Evolutionary conservation across 345 rosid genomes (phyloP), one percentile per base, ranked within the genome.

Genomic region (Dipteronia dyeriana): DNA sequence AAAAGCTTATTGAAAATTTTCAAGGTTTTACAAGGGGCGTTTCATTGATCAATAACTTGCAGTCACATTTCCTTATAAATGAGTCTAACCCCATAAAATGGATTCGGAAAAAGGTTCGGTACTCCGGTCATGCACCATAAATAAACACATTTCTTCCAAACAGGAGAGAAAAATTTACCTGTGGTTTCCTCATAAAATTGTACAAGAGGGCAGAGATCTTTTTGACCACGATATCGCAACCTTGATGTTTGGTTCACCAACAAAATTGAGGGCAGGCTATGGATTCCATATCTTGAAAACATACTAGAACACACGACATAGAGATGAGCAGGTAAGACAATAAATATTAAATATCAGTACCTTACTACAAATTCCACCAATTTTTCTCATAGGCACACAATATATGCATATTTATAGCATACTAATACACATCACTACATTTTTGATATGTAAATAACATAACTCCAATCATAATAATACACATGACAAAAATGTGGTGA

Each of bases 261-360:
- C 34, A 95, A 65, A 75, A 95, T 80, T 69, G 95, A 84, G 20
- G 98, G 98, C 81, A 95, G 78, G 82, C 97, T 90, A 81, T 85
- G 99, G 76, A 95, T 88, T 78, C 98, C 98, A 78, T 88, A 91
- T 81, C 87, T 88, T 13, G 97, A 96, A 82, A 89, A 94, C 57
- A 94, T 70, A 80, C 98, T 94, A 66, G 61, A 74, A 71, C 43
- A 45, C 51, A 67, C 29, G 77, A 60, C 64, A 60, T 75, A 38
- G 12, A 54, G 22, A 75, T 74, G 41, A 83, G 22, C 59, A 45
- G 59, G 73, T 41, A 63, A n/a, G 51, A 60, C n/a, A 26, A 67
- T 26, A 10, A 34, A 79, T 12, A 64, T 54, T 19, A 34, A 34
- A 34, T 34, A 34, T 34, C 0, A 53, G 41, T 45, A 39, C 23